These are phyloP conservation scores for Tulasnella sp. DNA, from an alignment of 768 basidiomycete genomes.

Conservation along the genomic window DNA sequence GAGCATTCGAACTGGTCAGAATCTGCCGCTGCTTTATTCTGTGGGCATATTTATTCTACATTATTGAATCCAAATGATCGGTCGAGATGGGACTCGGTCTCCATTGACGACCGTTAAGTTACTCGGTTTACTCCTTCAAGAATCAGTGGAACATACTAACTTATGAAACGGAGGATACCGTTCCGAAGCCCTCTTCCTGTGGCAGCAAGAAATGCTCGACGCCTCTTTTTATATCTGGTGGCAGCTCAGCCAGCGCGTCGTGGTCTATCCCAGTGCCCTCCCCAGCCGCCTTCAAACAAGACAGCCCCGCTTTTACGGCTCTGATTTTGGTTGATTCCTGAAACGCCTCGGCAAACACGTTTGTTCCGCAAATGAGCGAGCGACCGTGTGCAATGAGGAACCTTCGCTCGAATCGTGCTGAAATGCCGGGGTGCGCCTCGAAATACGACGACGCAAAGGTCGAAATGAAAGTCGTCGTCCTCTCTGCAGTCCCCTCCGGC, in stretches of 20 bases:
- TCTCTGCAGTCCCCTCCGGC: not conserved
- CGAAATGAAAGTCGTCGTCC: not conserved
- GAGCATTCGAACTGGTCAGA: not conserved
- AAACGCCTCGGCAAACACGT: not conserved
- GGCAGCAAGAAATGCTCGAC: not conserved
- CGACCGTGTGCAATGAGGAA: not conserved
- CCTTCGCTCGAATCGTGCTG: not conserved
- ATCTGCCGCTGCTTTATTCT: not conserved
- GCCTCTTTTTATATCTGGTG: not conserved
- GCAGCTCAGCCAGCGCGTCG: not conserved
- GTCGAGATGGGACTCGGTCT: not conserved
- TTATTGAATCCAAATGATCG: not conserved
- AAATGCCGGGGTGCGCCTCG: not conserved
- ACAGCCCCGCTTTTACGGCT: not conserved
- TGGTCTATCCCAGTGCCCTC: not conserved
- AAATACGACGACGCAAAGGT: not conserved
- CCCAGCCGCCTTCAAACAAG: not conserved
- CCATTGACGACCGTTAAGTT: too few species aligned
- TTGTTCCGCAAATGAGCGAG: not conserved
- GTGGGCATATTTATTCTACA: not conserved
- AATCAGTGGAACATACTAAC: too few species aligned
- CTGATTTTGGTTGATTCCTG: not conserved
- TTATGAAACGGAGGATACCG: not conserved
- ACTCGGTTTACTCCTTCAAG: too few species aligned
- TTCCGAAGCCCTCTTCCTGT: not conserved